A percentile compares a stretch with the other conserved stretches of the same genome.
These are phyloP conservation scores for Millerozyma miso DNA, from an alignment of 805 yeast species.

Conservation along the genomic window DNA sequence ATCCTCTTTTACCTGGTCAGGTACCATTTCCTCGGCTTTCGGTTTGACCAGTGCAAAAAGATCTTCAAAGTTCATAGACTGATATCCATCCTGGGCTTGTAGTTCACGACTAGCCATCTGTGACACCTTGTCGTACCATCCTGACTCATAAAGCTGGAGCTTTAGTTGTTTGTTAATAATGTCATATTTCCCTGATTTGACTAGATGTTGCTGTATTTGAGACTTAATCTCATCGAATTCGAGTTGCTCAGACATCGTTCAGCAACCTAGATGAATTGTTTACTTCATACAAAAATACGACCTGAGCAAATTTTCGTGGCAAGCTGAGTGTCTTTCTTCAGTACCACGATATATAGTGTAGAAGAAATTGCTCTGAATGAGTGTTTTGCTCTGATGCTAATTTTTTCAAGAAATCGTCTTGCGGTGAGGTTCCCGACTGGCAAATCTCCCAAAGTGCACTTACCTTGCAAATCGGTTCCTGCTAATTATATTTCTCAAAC, in stretches of 20 bases:
- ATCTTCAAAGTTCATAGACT: slow-evolving; percentile 45
- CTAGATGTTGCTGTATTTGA: slow-evolving; percentile 65
- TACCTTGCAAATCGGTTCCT: not conserved
- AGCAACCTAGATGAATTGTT: not conserved
- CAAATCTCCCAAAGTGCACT: not conserved
- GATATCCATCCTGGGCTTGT: slow-evolving; percentile 23
- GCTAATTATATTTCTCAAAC: not conserved
- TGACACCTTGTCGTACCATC: slow-evolving; percentile 80
- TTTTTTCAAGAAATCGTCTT: not conserved
- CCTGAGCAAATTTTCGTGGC: no score
- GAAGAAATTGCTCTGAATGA: not conserved
- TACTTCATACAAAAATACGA: not conserved
- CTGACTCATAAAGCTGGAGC: slow-evolving; percentile 64
- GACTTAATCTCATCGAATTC: slow-evolving; percentile 46
- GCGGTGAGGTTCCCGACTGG: not conserved
- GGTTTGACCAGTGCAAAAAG: slow-evolving; percentile 54
- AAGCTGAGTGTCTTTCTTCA: no score
- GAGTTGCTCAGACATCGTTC: slow-evolving; percentile 22
- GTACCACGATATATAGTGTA: no score
- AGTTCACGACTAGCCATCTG: slow-evolving; percentile 50
- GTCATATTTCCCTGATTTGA: slow-evolving; percentile 78
- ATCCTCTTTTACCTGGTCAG: slow-evolving; percentile 58
- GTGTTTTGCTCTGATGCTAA: not conserved
- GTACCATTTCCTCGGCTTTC: slow-evolving; percentile 67
- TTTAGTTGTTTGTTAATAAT: slow-evolving; percentile 61